phyloP scores from a whole-genome alignment of 1,284 basidiomycete species.

The Ganoderma sp. region DNA sequence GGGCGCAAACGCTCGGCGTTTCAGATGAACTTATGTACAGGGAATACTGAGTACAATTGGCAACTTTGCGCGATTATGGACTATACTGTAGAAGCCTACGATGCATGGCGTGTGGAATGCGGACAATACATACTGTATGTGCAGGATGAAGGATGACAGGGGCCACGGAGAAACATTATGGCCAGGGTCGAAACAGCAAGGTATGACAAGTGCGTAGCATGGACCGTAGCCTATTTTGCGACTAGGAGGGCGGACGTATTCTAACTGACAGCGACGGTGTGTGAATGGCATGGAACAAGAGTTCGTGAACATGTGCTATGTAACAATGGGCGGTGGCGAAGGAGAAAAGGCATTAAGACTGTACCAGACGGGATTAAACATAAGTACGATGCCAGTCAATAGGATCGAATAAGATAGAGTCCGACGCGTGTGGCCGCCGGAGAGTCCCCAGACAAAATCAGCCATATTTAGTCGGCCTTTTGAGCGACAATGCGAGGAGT shows the following conservation, averaged over 20 bases:
- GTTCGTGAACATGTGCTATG: conserved; percentile 22
- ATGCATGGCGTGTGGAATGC: conserved; percentile 32
- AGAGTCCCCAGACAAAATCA: conserved; percentile 27
- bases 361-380: conserved; percentile 34
- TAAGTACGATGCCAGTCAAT: conserved; percentile 34
- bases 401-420: conserved; percentile 37
- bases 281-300: conserved; percentile 26
- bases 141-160: conserved; percentile 30
- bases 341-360: conserved; percentile 27
- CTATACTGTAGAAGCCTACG: conserved; percentile 32
- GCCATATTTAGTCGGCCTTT: conserved; percentile 29
- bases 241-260: conserved; percentile 31
- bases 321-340: conserved; percentile 24
- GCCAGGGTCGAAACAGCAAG: conserved; percentile 28
- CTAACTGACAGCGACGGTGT: conserved; percentile 30
- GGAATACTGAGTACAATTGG: conserved; percentile 29
- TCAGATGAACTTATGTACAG: conserved; percentile 25
- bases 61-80: conserved; percentile 26
- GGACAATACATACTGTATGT: conserved; percentile 34
- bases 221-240: conserved; percentile 34
- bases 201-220: conserved; percentile 27
- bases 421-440: conserved; percentile 27
- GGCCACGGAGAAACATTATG: conserved; percentile 27
- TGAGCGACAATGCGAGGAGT: conserved; percentile 14
- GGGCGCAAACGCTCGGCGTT: conserved; percentile 33